phyloP scores from a whole-genome alignment of 495 filamentous ascomycete species.

The Lepidopterella palustris region DNA sequence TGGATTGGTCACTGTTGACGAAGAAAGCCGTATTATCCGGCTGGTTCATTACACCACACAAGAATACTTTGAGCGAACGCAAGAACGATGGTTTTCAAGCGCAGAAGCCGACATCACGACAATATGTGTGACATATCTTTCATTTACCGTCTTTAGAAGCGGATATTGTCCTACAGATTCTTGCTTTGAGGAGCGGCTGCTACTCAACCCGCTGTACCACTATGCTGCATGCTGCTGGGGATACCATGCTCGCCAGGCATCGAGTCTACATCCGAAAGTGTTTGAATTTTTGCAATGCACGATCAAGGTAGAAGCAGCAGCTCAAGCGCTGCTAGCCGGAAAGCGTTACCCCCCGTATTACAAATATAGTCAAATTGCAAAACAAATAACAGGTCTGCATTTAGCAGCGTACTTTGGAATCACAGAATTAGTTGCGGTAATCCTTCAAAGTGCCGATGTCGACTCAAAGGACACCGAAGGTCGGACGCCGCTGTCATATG shows the following conservation, averaged over 20 bases:
- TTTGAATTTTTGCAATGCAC: background rate
- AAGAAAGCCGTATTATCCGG: conserved; percentile 41
- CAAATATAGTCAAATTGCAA: background rate
- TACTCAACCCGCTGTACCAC: conserved; percentile 32
- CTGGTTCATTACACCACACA: conserved; percentile 42
- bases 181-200: conserved; percentile 25
- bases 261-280: background rate
- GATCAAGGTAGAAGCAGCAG: background rate
- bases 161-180: conserved; percentile 27
- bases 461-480: background rate
- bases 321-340: background rate
- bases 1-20: conserved; percentile 46
- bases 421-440: background rate
- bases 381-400: background rate
- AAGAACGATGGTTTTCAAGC: background rate
- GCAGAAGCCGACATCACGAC: background rate
- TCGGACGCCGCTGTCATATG: background rate
- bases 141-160: background rate
- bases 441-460: background rate
- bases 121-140: background rate
- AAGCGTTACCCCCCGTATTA: background rate
- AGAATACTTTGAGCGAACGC: background rate
- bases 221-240: conserved; percentile 45
- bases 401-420: background rate
- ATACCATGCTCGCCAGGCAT: conserved; percentile 25